Conservation (phyloP, 202 grass and related monocot species). For the Elaeis oleifera region DNA sequence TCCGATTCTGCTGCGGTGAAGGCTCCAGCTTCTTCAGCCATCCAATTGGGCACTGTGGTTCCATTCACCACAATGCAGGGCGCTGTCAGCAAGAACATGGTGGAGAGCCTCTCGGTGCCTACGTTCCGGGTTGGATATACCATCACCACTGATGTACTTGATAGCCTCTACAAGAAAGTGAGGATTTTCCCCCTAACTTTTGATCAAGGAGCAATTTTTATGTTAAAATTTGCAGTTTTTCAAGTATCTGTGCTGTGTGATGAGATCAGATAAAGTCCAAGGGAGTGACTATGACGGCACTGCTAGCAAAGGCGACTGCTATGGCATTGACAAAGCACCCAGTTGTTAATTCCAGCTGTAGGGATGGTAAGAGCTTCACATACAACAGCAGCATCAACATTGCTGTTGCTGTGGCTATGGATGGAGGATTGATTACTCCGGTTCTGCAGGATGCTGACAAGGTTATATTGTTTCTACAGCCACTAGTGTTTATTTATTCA, state of each 20-base stretch:
- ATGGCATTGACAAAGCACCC: conserved; percentile 74
- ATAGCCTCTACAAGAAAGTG: conserved; percentile 92
- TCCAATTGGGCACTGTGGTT: conserved; percentile 54
- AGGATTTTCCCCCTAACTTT: background rate
- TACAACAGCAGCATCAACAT: conserved; percentile 93
- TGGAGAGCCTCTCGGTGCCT: conserved; percentile 79
- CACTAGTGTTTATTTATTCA: background rate
- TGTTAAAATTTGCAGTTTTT: no score
- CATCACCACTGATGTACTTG: conserved; percentile 73
- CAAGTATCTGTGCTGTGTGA: background rate
- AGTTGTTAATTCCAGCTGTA: conserved; percentile 84
- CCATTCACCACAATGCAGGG: conserved; percentile 95
- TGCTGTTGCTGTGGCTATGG: conserved; percentile 78
- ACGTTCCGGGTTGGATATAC: conserved; percentile 92
- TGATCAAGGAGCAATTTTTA: background rate
- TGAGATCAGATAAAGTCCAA: conserved; percentile 68
- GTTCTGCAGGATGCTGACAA: conserved; percentile 98
- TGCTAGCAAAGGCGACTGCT: conserved; percentile 72
- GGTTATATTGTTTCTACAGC: conserved; percentile 24
- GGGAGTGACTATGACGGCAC: conserved; percentile 86
- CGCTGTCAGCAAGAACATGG: conserved; percentile 90
- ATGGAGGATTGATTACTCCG: conserved; percentile 87
- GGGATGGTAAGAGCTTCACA: conserved; percentile 92
- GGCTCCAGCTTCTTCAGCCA: conserved; percentile 28
- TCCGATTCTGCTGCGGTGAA: conserved; percentile 23